Evolutionary conservation across 441 rosid genomes (phyloP), one percentile per base, ranked within the genome.

Genomic region (Hura crepitans): DNA sequence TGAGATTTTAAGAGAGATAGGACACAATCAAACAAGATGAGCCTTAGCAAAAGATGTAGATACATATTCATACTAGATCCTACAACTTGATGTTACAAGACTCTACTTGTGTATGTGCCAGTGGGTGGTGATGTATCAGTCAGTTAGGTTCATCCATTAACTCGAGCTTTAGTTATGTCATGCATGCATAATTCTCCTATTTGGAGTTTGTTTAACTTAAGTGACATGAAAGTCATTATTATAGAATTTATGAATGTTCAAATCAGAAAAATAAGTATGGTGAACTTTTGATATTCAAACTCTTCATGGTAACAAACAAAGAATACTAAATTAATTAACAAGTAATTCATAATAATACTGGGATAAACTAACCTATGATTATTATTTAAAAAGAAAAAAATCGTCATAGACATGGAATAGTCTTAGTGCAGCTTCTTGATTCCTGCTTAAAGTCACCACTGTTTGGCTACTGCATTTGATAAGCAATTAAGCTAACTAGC

Each of bases 391-490:
- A 10, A 54, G 23, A 43, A 63, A 10, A 54, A 31, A 43, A 49
- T 35, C 45, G 50, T 65, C 56, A 33, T 56, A 51, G 59, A 56
- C 49, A 58, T 50, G 49, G 62, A 65, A 17, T 68, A 68, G 18
- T 42, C 78, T 74, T 75, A 64, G 30, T 82, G 86, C 88, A 92
- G 99, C 96, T 94, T 75, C 91, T 94, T 80, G 97, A 92, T 80
- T 77, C 96, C 74, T 94, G 97, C 84, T 86, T 94, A 68, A 89
- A 88, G 80, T 92, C 97, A 11, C 82, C 97, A 18, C 86, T 94
- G 90, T 76, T 80, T 92, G 74, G 97, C 99, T 79, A 94, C 99
- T 83, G 86, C 97, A 57, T 94, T 92, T 82, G 81, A 88, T 22
- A 94, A 92, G 86, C 90, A 85, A 78, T 80, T 94, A 78, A 90